Conservation (phyloP, 1,139 yeast species). For the Scheffersomyces quercinus region DNA sequence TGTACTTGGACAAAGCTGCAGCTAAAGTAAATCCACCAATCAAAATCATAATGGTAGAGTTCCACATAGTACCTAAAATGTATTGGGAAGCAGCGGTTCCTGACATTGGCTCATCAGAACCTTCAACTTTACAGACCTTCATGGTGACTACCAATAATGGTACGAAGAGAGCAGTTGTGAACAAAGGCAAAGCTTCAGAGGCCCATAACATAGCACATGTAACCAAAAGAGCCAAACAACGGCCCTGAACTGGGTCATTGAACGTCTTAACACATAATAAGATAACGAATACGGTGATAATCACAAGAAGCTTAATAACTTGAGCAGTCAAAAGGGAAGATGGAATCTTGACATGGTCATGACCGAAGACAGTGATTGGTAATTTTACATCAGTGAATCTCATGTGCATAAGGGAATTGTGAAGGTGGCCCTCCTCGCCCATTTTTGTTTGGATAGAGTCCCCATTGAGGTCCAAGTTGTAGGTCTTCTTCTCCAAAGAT, state of each 20-base stretch:
- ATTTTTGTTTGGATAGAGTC: slow-evolving; percentile 27
- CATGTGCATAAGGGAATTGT: slow-evolving; percentile 24
- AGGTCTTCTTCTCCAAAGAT: slow-evolving; percentile 70
- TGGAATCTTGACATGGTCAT: slow-evolving; percentile 24
- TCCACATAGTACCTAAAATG: slow-evolving; percentile 89
- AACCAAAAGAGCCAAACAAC: slow-evolving; percentile 80
- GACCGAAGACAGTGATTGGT: slow-evolving; percentile 21
- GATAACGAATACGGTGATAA: slow-evolving; percentile 45
- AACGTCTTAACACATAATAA: slow-evolving; percentile 60
- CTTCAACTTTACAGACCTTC: slow-evolving; percentile 62
- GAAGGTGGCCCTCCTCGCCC: slow-evolving; percentile 31
- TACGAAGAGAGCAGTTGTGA: slow-evolving; percentile 77
- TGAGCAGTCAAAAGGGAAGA: slow-evolving; percentile 33
- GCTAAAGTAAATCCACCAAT: slow-evolving; percentile 94
- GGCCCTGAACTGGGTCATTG: slow-evolving; percentile 63
- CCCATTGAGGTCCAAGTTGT: slow-evolving; percentile 34
- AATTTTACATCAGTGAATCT: slow-evolving; percentile 19
- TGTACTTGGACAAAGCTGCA: slow-evolving; percentile 88
- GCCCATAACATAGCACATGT: slow-evolving; percentile 90
- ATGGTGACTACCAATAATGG: slow-evolving; percentile 79
- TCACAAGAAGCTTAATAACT: slow-evolving; percentile 45
- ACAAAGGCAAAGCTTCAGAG: slow-evolving; percentile 86
- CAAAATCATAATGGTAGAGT: slow-evolving; percentile 83
- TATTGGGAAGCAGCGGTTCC: slow-evolving; percentile 73
- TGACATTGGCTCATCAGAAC: slow-evolving; percentile 51